These are phyloP conservation scores for Proliferodiscus dingleyae DNA, from an alignment of 2,329 filamentous ascomycete species.

Conservation along the genomic window DNA sequence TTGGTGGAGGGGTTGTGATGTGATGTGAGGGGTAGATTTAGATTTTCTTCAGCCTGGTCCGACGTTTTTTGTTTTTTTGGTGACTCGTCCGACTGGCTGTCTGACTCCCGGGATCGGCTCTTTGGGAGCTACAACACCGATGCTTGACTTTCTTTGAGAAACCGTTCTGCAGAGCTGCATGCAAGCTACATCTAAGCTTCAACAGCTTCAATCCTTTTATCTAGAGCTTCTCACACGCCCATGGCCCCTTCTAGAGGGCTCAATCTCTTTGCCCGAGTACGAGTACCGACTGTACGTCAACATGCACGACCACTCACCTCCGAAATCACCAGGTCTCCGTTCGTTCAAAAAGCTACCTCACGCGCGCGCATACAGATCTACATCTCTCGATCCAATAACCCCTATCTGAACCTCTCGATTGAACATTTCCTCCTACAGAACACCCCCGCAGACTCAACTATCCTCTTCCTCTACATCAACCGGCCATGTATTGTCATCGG, in stretches of 20 bases:
- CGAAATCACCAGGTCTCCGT: not conserved
- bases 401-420: conserved; percentile 87
- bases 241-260: conserved; percentile 30
- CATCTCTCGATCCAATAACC: conserved; percentile 63
- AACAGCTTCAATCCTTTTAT: no score
- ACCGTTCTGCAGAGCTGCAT: no score
- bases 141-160: no score
- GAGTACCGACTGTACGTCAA: not conserved
- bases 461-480: conserved; percentile 88
- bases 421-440: conserved; percentile 84
- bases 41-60: conserved; percentile 18
- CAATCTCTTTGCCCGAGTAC: conserved; percentile 7
- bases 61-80: no score
- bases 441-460: conserved; percentile 63
- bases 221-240: no score
- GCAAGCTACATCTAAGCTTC: no score
- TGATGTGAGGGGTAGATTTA: conserved; percentile 7
- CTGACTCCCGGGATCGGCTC: no score
- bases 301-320: conserved; percentile 12
- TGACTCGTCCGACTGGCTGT: no score
- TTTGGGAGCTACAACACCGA: no score
- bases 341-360: conserved; percentile 25
- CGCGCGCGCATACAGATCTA: conserved; percentile 63
- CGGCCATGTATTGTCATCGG: conserved; percentile 84
- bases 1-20: not conserved